A percentile compares a stretch with the other conserved stretches of the same genome.
Evolutionary conservation across 2,329 filamentous ascomycete genomes (phyloP).

Genomic region (Myrmaecium sp.): DNA sequence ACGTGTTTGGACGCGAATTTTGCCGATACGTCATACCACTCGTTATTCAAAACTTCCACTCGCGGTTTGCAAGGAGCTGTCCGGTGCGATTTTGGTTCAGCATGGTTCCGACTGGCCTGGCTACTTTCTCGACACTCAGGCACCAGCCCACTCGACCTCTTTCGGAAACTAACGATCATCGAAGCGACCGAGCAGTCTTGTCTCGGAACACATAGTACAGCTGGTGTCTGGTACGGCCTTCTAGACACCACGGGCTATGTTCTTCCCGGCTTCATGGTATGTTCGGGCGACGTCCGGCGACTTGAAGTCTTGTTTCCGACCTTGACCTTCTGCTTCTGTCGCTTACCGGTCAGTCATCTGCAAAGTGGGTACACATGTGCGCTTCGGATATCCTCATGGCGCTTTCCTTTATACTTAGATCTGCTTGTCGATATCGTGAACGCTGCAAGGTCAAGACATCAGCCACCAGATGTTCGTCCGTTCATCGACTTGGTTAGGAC

Average conservation of each 20-base stretch:
- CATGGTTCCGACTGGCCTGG: conserved; percentile 77
- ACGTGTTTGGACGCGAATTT: conserved; percentile 61
- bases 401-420: conserved; percentile 40
- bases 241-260: conserved; percentile 48
- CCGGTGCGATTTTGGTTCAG: conserved; percentile 62
- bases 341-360: conserved; percentile 16
- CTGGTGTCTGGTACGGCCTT: conserved; percentile 60
- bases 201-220: conserved; percentile 37
- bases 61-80: conserved; percentile 41
- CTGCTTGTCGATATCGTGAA: conserved; percentile 32
- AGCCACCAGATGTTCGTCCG: conserved; percentile 36
- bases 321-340: conserved; percentile 47
- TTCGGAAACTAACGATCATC: conserved; percentile 52
- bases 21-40: conserved; percentile 46
- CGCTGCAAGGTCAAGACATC: conserved; percentile 6
- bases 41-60: conserved; percentile 46
- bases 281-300: conserved; percentile 54
- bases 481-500: conserved; percentile 47
- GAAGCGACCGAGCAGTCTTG: conserved; percentile 39
- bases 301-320: conserved; percentile 59
- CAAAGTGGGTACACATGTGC: conserved; percentile 40
- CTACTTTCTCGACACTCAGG: conserved; percentile 60
- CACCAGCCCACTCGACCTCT: conserved; percentile 46
- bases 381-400: conserved; percentile 44
- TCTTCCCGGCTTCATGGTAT: conserved; percentile 58